Conservation (phyloP, 257 asterid genomes). For the Salvia splendens region DNA sequence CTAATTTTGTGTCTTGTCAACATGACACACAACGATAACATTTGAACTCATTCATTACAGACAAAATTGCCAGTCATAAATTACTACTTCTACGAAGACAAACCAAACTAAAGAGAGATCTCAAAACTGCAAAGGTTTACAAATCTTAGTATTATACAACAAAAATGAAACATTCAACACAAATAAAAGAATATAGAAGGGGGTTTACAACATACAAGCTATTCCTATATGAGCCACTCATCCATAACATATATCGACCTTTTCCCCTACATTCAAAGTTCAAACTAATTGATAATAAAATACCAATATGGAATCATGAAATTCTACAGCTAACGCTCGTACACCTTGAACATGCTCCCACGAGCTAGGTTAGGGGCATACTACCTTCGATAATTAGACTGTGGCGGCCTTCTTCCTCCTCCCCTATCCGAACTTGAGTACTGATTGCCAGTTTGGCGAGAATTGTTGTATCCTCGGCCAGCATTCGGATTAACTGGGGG, state of each 20-base stretch:
- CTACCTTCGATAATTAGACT: conserved; percentile 54
- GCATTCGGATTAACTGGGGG: conserved; percentile 43
- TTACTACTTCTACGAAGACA: too few relatives aligned
- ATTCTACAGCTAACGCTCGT: conserved; percentile 27
- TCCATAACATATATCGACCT: conserved; percentile 9
- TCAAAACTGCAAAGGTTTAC: conserved; percentile 21
- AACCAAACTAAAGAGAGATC: neutral
- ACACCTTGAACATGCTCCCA: conserved; percentile 7
- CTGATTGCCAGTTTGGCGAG: conserved; percentile 59
- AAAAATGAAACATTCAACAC: conserved; percentile 1
- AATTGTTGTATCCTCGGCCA: conserved; percentile 52
- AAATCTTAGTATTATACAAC: conserved; percentile 12
- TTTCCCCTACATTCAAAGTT: conserved; percentile 4
- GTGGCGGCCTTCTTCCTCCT: conserved; percentile 60
- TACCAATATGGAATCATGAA: conserved; percentile 1
- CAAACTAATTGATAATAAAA: conserved; percentile 17
- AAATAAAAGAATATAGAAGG: neutral
- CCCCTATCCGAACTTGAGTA: conserved; percentile 65
- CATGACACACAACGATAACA: neutral
- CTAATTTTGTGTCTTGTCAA: too few relatives aligned
- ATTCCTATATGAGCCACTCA: conserved; percentile 20
- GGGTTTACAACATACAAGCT: conserved; percentile 15
- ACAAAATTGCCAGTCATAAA: neutral
- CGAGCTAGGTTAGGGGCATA: conserved; percentile 21
- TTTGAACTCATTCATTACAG: neutral